phyloP scores from a whole-genome alignment of 345 rosid species.

The Hibiscus trionum region DNA sequence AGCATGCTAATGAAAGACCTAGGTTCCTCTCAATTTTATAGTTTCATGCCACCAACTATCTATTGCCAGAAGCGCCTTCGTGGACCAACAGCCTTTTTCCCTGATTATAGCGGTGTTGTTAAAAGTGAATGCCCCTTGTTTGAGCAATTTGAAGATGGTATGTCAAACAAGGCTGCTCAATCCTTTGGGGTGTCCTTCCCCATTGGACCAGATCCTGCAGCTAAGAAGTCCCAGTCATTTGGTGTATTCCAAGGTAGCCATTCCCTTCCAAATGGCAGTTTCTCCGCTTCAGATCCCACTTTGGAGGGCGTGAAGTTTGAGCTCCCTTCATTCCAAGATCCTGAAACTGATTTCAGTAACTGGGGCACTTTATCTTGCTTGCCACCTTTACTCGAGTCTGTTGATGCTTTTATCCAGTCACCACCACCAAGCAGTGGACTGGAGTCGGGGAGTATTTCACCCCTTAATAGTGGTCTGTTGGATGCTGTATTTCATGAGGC shows the following conservation, averaged over 20 bases:
- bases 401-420: conserved; percentile 75
- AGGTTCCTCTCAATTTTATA: conserved; percentile 48
- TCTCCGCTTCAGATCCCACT: conserved; percentile 74
- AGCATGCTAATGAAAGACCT: conserved; percentile 56
- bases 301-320: conserved; percentile 92
- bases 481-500: conserved; percentile 85
- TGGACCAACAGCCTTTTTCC: conserved; percentile 17
- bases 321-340: conserved; percentile 99
- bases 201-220: conserved; percentile 43
- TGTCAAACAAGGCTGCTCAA: conserved; percentile 31
- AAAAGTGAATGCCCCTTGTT: conserved; percentile 41
- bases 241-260: conserved; percentile 63
- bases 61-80: conserved; percentile 25
- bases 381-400: conserved; percentile 61
- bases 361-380: conserved; percentile 60
- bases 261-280: conserved; percentile 67
- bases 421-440: conserved; percentile 50
- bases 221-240: conserved; percentile 36
- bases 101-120: conserved; percentile 33
- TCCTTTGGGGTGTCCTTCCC: conserved; percentile 47
- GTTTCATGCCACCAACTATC: conserved; percentile 43
- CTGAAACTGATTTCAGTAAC: conserved; percentile 66
- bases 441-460: conserved; percentile 52
- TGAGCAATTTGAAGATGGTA: conserved; percentile 41
- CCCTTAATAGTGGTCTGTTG: conserved; percentile 76